Base-by-base conservation (phyloP, 179 eudicot genomes). In the Camellia oleifera region DNA sequence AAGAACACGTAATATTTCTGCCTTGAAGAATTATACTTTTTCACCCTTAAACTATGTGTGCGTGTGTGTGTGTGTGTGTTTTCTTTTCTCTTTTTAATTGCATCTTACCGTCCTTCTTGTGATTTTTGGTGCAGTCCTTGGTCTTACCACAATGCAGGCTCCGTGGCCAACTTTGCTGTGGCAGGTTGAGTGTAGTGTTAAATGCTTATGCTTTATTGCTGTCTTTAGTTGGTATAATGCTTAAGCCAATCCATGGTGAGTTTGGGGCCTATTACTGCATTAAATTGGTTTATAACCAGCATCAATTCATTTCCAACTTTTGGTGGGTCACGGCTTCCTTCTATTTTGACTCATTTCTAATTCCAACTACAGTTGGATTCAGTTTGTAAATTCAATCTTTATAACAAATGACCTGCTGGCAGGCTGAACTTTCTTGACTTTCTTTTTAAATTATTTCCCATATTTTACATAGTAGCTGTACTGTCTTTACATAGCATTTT, bases 151-250 rank as follows among this genome's bases (percentile, higher is more conserved):
- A 87, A 84, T 78, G 87, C 83, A 17, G 89, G 89, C 14, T 76
- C 89, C 89, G 0, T 87, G 89, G 89, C 89, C 89, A 54, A 84
- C 86, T 3, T 76, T 87, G 54, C 85, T 87, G 10, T 87, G 89
- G 89, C 89, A 84, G 89, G 87, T 87, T 72, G 44, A 10, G 11
- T 12, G 13, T 12, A 1, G 13, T 58, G 52, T 18, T 73, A 54
- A 23, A 73, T 56, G 10, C 1, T 73, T 40, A 73, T 56, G 64
- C 42, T 73, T 17, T 45, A 14, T 44, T 14, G 23, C 54, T 17
- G 54, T 5, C 54, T 45, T 69, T 4, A 48, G 7, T 3, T 48
- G 40, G 40, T 45, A n/a, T n/a, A 18, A 20, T 18, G 32, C 67
- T 58, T 63, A 63, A 23, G 13, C 12, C 42, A 64, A 20, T 3